Conservation (phyloP, 2,329 filamentous ascomycete species). For the Dactylellina drechsleri region DNA sequence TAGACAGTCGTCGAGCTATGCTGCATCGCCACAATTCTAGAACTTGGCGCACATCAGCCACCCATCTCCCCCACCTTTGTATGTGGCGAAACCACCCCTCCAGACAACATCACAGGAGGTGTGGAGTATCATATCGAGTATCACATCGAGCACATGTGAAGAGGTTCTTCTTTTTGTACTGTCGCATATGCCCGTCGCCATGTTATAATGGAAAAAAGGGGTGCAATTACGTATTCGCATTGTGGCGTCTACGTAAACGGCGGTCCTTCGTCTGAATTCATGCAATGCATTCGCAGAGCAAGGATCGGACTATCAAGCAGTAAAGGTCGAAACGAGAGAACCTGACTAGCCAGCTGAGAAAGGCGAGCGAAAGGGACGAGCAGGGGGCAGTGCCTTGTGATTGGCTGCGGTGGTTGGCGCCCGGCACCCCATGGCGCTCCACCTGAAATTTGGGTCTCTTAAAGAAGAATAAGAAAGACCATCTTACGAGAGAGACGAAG, state of each 20-base stretch:
- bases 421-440: slow-evolving; percentile 50
- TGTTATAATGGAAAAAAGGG: not conserved
- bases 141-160: not conserved
- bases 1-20: too few species aligned
- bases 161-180: not conserved
- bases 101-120: too few species aligned
- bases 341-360: not conserved
- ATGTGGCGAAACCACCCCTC: slow-evolving; percentile 25
- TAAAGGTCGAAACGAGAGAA: too few species aligned
- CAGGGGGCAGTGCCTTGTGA: slow-evolving; percentile 49
- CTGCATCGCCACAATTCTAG: slow-evolving; percentile 15
- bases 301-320: too few species aligned
- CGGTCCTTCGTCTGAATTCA: too few species aligned
- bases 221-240: slow-evolving; percentile 18
- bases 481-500: not conserved
- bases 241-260: slow-evolving; percentile 43
- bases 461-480: not conserved
- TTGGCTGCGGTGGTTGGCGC: slow-evolving; percentile 55
- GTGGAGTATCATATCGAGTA: too few species aligned
- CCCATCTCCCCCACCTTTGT: slow-evolving; percentile 13
- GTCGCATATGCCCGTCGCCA: slow-evolving; percentile 4
- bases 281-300: too few species aligned
- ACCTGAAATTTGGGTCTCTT: slow-evolving; percentile 44
- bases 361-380: slow-evolving; percentile 21
- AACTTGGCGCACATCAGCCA: slow-evolving; percentile 31